Conservation (phyloP, 2,329 filamentous ascomycete species). For the Ploettnerulaceae sp. region DNA sequence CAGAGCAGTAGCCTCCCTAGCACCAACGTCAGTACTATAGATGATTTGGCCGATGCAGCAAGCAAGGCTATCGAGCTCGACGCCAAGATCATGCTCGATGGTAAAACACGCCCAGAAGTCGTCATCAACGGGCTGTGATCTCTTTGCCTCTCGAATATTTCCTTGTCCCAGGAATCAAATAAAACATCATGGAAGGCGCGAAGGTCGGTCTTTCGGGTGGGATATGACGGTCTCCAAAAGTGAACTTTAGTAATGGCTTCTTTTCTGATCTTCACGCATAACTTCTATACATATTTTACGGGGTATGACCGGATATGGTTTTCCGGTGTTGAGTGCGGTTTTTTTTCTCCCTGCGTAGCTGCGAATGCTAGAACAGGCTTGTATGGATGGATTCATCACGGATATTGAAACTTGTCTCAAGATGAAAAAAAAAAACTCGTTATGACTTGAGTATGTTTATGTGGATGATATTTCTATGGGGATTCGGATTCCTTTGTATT, state of each 20-base stretch:
- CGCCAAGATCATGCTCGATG: neutral
- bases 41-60: slow-evolving; percentile 27
- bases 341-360: neutral
- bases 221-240: slow-evolving; percentile 20
- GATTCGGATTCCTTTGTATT: too few relatives aligned
- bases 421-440: too few relatives aligned
- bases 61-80: slow-evolving; percentile 17
- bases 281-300: slow-evolving; percentile 16
- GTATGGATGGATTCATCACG: slow-evolving; percentile 14
- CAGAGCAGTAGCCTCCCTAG: slow-evolving; percentile 63
- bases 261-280: slow-evolving; percentile 16
- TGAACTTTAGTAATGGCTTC: slow-evolving; percentile 22
- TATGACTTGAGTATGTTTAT: too few relatives aligned
- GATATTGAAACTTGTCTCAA: slow-evolving; percentile 1
- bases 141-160: neutral
- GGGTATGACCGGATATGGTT: slow-evolving; percentile 4
- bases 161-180: slow-evolving; percentile 10
- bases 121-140: slow-evolving; percentile 28
- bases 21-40: slow-evolving; percentile 49
- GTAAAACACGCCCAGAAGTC: slow-evolving; percentile 26
- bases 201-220: slow-evolving; percentile 13
- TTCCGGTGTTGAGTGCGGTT: neutral
- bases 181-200: slow-evolving; percentile 18
- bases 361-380: slow-evolving; percentile 1
- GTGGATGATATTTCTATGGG: too few relatives aligned